A percentile compares a stretch with the other conserved stretches of the same genome.
These are phyloP conservation scores for Xylaria sp. DNA, from an alignment of 2,329 filamentous ascomycete genomes.

Conservation along the genomic window DNA sequence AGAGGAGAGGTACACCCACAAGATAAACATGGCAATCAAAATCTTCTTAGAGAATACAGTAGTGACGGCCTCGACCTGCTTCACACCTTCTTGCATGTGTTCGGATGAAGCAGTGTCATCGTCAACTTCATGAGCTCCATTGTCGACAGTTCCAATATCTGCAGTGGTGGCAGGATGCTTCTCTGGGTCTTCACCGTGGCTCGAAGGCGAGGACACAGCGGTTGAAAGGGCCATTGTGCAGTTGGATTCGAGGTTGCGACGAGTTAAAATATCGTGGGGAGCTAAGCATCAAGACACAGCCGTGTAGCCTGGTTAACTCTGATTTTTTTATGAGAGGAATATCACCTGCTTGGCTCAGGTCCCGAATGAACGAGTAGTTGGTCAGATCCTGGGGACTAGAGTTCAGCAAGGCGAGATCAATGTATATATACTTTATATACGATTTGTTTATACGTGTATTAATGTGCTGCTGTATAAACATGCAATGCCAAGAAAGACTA, in stretches of 20 bases:
- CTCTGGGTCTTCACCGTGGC: constrained; percentile 8
- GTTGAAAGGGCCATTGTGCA: constrained; percentile 15
- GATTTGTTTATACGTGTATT: background rate
- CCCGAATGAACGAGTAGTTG: background rate
- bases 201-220: constrained; percentile 6
- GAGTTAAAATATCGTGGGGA: background rate
- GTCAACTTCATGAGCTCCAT: constrained; percentile 12
- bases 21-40: constrained; percentile 50
- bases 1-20: constrained; percentile 50
- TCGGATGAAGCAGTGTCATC: constrained; percentile 43
- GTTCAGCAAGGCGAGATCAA: constrained; percentile 1
- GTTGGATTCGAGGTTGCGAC: background rate
- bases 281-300: background rate
- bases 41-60: constrained; percentile 49
- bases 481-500: background rate
- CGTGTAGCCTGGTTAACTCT: background rate
- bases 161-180: constrained; percentile 9
- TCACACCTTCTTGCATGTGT: constrained; percentile 54
- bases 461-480: background rate
- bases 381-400: background rate
- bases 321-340: background rate
- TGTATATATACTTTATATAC: constrained; percentile 14
- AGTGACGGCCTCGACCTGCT: constrained; percentile 54
- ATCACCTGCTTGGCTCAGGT: background rate
- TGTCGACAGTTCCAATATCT: background rate